phyloP scores from a whole-genome alignment of 345 rosid species.

The Eucalyptus regnans region DNA sequence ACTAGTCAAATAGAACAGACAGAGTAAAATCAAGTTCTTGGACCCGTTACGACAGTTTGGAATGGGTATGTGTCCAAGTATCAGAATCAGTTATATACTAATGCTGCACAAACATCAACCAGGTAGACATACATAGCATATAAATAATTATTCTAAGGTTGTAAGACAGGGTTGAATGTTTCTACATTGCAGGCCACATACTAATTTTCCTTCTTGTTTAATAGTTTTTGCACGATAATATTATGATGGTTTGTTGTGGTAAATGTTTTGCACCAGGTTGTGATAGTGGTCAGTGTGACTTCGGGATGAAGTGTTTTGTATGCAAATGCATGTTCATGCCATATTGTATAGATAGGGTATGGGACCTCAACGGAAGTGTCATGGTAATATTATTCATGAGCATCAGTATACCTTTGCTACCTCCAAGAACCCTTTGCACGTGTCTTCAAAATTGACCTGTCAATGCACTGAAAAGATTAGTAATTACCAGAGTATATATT shows the following conservation, averaged over 20 bases:
- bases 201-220: background rate
- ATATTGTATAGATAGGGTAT: background rate
- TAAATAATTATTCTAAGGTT: background rate
- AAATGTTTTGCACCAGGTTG: background rate
- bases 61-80: background rate
- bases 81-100: background rate
- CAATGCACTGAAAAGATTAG: background rate
- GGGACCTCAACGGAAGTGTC: background rate
- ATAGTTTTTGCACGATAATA: background rate
- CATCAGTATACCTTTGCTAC: slow-evolving; percentile 70
- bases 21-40: background rate
- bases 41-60: background rate
- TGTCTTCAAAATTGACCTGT: slow-evolving; percentile 97
- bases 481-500: background rate
- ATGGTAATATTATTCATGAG: background rate
- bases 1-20: background rate
- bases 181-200: background rate
- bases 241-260: background rate
- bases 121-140: background rate
- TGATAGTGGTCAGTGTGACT: background rate
- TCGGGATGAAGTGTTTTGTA: background rate
- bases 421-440: slow-evolving; percentile 96
- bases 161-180: background rate
- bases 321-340: background rate
- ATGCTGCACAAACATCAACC: background rate